A percentile compares a stretch with the other conserved stretches of the same genome.
These are phyloP conservation scores for Arxiozyma heterogenica DNA, from an alignment of 1,139 yeast species.

Conservation along the genomic window DNA sequence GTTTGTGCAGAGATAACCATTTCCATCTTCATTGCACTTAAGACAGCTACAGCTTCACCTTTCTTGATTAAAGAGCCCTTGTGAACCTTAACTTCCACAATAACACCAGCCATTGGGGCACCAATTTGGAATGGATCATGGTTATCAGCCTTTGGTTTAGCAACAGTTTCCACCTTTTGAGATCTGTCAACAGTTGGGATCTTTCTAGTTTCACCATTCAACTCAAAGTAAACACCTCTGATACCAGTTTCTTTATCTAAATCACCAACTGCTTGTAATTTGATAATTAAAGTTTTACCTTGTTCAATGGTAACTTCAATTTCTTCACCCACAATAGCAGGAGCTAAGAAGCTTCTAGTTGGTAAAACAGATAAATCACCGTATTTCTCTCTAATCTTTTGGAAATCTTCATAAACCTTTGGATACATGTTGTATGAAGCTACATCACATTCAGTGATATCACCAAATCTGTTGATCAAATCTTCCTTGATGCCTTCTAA, in stretches of 20 bases:
- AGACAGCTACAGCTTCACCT: constrained; percentile 92
- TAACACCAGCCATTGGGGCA: constrained; percentile 99
- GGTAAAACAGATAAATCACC: constrained; percentile 94
- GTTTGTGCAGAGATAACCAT: constrained; percentile 94
- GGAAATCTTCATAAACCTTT: constrained; percentile 84
- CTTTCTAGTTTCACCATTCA: constrained; percentile 96
- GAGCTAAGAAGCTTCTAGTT: constrained; percentile 79
- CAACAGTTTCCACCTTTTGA: constrained; percentile 71
- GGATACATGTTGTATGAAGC: constrained; percentile 98
- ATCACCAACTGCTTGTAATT: constrained; percentile 89
- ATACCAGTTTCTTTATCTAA: constrained; percentile 75
- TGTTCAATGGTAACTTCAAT: constrained; percentile 81
- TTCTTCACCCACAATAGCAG: constrained; percentile 82
- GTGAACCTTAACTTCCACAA: constrained; percentile 86
- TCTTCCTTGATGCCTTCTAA: constrained; percentile 62
- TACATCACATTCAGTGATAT: constrained; percentile 74
- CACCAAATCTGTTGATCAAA: constrained; percentile 51
- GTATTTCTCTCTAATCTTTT: constrained; percentile 61
- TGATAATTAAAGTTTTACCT: constrained; percentile 89
- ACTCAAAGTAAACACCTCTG: constrained; percentile 94
- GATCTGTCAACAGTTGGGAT: constrained; percentile 84
- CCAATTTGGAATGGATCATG: constrained; percentile 89
- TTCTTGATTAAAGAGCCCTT: constrained; percentile 83
- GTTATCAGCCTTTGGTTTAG: constrained; percentile 85
- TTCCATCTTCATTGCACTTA: constrained; percentile 99